These are phyloP conservation scores for Casaregolazyma lundiana DNA, from an alignment of 1,139 yeast species.

Conservation along the genomic window DNA sequence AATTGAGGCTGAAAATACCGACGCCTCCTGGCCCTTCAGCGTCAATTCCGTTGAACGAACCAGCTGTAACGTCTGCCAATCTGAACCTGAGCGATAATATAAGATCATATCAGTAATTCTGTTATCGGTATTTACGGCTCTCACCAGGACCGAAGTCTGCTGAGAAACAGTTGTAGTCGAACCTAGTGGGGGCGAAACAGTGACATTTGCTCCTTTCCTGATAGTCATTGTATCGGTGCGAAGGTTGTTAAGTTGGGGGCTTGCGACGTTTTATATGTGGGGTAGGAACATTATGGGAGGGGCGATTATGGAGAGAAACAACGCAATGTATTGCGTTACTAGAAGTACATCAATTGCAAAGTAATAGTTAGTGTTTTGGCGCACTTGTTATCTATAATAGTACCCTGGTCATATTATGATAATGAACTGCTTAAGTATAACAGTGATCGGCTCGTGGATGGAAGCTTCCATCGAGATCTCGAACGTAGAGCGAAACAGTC, in stretches of 20 bases:
- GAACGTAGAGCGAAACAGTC: too few relatives aligned
- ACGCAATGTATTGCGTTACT: too few relatives aligned
- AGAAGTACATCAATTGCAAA: too few relatives aligned
- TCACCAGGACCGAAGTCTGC: neutral
- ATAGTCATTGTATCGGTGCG: neutral
- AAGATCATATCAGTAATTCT: neutral
- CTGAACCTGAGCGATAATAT: neutral
- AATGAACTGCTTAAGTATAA: too few relatives aligned
- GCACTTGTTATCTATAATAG: too few relatives aligned
- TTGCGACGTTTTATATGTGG: neutral
- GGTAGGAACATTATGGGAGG: neutral
- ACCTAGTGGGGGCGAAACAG: neutral
- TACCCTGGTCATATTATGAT: too few relatives aligned
- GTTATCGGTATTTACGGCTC: neutral
- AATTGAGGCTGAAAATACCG: neutral
- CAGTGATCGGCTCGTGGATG: too few relatives aligned
- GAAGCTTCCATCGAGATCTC: too few relatives aligned
- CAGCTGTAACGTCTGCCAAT: neutral
- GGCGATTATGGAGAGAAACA: neutral
- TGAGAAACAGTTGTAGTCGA: neutral
- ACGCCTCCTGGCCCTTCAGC: neutral
- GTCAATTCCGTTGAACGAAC: neutral
- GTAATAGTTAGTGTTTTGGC: too few relatives aligned
- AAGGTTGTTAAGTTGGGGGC: too few relatives aligned
- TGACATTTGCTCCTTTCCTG: neutral